phyloP scores from a whole-genome alignment of 345 rosid genomes.

The Arabidopsis thaliana region DNA sequence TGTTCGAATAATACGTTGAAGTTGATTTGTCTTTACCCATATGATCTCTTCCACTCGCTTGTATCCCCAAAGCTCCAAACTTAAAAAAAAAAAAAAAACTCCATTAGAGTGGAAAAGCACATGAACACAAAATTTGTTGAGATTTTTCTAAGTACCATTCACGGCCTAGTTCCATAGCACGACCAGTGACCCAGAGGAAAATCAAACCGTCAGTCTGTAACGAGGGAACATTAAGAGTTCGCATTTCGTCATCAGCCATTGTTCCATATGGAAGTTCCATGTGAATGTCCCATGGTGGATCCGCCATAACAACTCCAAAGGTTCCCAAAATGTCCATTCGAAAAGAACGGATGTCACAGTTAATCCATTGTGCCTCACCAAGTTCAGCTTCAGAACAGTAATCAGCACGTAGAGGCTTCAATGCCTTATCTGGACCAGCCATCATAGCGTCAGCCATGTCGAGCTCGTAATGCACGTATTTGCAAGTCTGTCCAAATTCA shows the following conservation, averaged over 20 bases:
- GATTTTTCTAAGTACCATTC: slow-evolving; percentile 63
- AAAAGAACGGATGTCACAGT: slow-evolving; percentile 87
- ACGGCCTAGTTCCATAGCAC: slow-evolving; percentile 99
- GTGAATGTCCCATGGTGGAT: slow-evolving; percentile 99
- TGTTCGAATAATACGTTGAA: slow-evolving; percentile 96
- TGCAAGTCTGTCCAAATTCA: slow-evolving; percentile 74
- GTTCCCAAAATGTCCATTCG: slow-evolving; percentile 97
- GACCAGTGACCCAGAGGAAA: slow-evolving; percentile 99
- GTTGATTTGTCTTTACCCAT: slow-evolving; percentile 95
- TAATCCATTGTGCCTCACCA: slow-evolving; percentile 97
- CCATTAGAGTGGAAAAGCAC: neutral
- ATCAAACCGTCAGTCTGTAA: slow-evolving; percentile 97
- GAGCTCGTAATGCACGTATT: slow-evolving; percentile 96
- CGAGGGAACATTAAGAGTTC: slow-evolving; percentile 96
- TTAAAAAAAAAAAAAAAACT: slow-evolving; percentile 18
- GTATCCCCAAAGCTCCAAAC: slow-evolving; percentile 99
- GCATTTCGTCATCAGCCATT: slow-evolving; percentile 99
- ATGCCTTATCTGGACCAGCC: slow-evolving; percentile 66
- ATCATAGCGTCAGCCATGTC: slow-evolving; percentile 83
- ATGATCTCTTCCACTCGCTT: slow-evolving; percentile 95
- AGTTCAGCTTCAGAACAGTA: slow-evolving; percentile 98
- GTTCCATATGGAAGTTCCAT: slow-evolving; percentile 99
- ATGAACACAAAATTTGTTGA: neutral
- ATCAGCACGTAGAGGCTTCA: slow-evolving; percentile 89
- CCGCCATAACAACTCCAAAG: slow-evolving; percentile 98